Evolutionary conservation across 2,329 filamentous ascomycete genomes (phyloP).

Genomic region (Corynespora cassiicola): DNA sequence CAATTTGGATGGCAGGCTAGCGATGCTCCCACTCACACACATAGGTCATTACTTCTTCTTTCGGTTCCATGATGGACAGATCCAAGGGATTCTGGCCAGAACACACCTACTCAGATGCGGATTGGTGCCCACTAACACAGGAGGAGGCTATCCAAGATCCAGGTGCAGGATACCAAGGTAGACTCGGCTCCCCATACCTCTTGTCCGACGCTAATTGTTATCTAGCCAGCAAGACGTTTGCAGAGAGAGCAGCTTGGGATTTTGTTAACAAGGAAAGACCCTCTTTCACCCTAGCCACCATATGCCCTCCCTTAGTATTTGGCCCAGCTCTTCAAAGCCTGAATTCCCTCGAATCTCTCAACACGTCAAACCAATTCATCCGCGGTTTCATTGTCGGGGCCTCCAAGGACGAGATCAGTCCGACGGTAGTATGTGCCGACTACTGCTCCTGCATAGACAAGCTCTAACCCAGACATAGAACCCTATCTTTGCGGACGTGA

Average conservation of each 20-base stretch:
- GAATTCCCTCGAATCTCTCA: constrained; percentile 63
- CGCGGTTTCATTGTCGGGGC: constrained; percentile 66
- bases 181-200: neutral
- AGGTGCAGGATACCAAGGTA: constrained; percentile 45
- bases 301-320: constrained; percentile 52
- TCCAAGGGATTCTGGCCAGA: constrained; percentile 54
- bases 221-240: constrained; percentile 64
- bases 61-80: constrained; percentile 64
- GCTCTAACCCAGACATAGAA: too few species aligned
- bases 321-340: constrained; percentile 58
- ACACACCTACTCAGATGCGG: constrained; percentile 55
- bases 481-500: constrained; percentile 48
- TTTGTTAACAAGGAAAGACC: constrained; percentile 54
- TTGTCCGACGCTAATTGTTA: neutral
- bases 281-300: constrained; percentile 50
- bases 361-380: constrained; percentile 72
- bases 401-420: constrained; percentile 58
- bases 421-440: too few species aligned
- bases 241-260: constrained; percentile 56
- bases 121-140: constrained; percentile 62
- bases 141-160: constrained; percentile 52
- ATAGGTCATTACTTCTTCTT: constrained; percentile 63
- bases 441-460: too few species aligned
- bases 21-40: neutral
- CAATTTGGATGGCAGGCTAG: neutral